Base-by-base conservation (phyloP, 2,329 filamentous ascomycete genomes). In the Aspergillus luchuensis region DNA sequence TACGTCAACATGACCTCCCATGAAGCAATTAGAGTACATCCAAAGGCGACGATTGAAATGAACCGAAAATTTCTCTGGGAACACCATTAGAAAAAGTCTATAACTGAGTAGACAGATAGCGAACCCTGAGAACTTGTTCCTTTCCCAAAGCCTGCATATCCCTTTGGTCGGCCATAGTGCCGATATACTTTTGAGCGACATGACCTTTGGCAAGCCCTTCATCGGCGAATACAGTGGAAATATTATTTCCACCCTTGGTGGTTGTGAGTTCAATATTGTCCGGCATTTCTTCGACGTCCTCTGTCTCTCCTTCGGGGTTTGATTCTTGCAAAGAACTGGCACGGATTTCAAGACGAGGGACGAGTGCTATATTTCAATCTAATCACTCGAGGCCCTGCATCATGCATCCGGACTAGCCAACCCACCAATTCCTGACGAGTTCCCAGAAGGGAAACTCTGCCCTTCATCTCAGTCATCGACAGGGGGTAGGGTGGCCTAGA, bases 71-170 rank as follows among this genome's bases (percentile, higher is more conserved):
- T 36, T 39, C 28, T 56, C 43, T 33, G 25, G 8, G 2, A 10
- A 33, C 0, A 5, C 6, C 1, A 13, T 50, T 19, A 50, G 25
- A 50, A 30, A 4, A 8, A 2, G 0, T 1, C 25, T 30, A 2
- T 6, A 7, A 5, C 17, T 2, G n/a, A 21, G 3, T 5, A 6
- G 5, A 13, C 15, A 2, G 43, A 38, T 2, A 17, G 6, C 54
- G 33, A 38, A 56, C 54, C 43, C 54, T 56, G 43, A 56, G 33
- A 17, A 56, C 54, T 36, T 56, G 54, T 15, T 56, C 54, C 30
- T 56, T 56, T 38, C 43, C 54, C 21, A 56, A 10, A 13, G 54
- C 43, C 5, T 48, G 30, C 54, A 56, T 56, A 39, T 56, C 54
- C 23, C 47, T 45, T 33, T 56, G 54, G 11, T 56, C 54, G 43